Evolutionary conservation across 2,329 filamentous ascomycete genomes (phyloP).

Genomic region (Penicillium occitanis): DNA sequence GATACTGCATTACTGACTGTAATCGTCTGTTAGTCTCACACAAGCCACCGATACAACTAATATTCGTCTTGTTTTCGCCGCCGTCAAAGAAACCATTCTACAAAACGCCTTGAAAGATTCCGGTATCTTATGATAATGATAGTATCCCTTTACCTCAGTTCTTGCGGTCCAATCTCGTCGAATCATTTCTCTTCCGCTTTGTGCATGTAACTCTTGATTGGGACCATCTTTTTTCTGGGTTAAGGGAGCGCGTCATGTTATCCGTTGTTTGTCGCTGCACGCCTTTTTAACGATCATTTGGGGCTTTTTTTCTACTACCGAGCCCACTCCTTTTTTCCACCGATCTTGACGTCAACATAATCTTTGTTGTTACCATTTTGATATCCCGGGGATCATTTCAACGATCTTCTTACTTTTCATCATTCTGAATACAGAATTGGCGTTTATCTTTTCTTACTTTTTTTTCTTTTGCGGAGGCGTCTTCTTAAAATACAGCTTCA

Average conservation of each 20-base stretch:
- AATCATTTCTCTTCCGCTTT: conserved; percentile 23
- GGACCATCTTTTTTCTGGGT: neutral
- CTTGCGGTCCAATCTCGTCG: conserved; percentile 26
- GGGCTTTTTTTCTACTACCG: neutral
- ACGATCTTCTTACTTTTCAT: conserved; percentile 20
- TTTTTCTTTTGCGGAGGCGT: neutral
- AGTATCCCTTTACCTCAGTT: neutral
- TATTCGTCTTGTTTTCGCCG: conserved; percentile 94
- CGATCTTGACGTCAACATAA: conserved; percentile 5
- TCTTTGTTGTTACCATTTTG: conserved; percentile 15
- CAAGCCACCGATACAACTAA: conserved; percentile 99
- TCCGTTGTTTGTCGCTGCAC: conserved; percentile 1
- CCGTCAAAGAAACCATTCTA: conserved; percentile 97
- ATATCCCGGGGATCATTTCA: conserved; percentile 12
- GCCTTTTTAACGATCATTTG: conserved; percentile 3
- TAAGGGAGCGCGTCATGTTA: conserved; percentile 16
- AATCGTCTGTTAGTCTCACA: conserved; percentile 66
- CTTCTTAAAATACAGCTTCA: conserved; percentile 4
- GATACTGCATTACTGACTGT: neutral
- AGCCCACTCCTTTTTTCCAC: neutral
- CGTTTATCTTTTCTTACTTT: conserved; percentile 7
- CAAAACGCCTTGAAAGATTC: conserved; percentile 98
- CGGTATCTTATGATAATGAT: conserved; percentile 68
- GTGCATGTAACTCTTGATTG: neutral
- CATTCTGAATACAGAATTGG: conserved; percentile 9